A percentile compares a stretch with the other conserved stretches of the same genome.
Evolutionary conservation across 2,329 filamentous ascomycete genomes (phyloP).

Genomic region (Teratosphaeria epicoccoides): DNA sequence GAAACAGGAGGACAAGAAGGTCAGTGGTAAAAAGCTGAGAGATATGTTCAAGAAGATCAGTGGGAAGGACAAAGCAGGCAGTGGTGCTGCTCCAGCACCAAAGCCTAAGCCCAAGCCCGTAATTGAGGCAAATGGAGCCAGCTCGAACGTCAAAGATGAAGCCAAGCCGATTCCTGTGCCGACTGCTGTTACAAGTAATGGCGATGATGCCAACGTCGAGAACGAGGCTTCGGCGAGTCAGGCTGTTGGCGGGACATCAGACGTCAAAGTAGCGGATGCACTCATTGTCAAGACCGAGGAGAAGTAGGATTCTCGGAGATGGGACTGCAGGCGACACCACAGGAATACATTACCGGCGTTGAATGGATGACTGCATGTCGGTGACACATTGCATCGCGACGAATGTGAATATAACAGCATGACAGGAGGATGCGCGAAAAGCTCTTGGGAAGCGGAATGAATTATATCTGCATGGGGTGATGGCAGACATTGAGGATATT

Average conservation of each 20-base stretch:
- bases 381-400: neutral
- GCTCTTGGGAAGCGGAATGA: neutral
- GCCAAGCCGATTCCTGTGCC: neutral
- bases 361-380: neutral
- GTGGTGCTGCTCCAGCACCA: neutral
- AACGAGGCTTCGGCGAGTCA: neutral
- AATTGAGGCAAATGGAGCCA: neutral
- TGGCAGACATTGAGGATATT: neutral
- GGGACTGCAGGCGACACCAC: neutral
- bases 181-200: neutral
- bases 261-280: neutral
- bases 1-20: conserved; percentile 23
- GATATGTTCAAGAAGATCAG: conserved; percentile 29
- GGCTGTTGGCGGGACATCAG: neutral
- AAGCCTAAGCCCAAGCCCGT: neutral
- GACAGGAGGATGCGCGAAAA: neutral
- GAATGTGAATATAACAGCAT: neutral
- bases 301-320: neutral
- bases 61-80: conserved; percentile 13
- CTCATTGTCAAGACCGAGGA: neutral
- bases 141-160: neutral
- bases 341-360: neutral
- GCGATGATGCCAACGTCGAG: neutral
- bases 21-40: conserved; percentile 25
- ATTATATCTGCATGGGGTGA: neutral